Evolutionary conservation across 164 flowering plant genomes (phyloP), one percentile per base, ranked within the genome.

Genomic region (Stephania japonica): DNA sequence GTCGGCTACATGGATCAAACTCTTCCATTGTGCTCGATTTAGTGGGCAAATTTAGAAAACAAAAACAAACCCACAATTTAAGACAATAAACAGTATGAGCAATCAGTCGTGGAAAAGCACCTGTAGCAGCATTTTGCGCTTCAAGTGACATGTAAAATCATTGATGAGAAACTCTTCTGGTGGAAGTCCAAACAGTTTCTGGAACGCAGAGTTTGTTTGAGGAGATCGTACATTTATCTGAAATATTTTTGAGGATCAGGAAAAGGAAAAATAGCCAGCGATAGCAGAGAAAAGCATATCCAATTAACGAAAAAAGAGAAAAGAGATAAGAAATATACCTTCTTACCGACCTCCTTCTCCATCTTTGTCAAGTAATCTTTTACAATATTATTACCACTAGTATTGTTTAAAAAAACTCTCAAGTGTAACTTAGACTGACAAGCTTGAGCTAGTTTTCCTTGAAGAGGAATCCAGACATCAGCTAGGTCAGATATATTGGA

Each of bases 161-260:
- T 95, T 92, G 84, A 95, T 95, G 72, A 95, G 96, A 83, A 95
- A 92, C 82, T 95, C 99, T 80, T 92, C 99, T 13, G 93, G 86
- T 70, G 99, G 97, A 81, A 95, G 92, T 76, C 84, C 88, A 80
- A 95, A 95, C 24, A 92, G 86, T 80, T 92, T 95, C 83, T 95
- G 99, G 66, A 95, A 95, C 23, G 96, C 88, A 56, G 97, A 87
- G 84, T 92, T 95, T 62, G 97, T 86, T 81, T 92, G 98, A 72
- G 95, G 99, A 72, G 99, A 95, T 25, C 97, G 88, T 76, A 86
- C 63, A 78, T 78, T 87, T 82, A 95, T 86, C 99, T 95, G 71
- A 83, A 67, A 76, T 19, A 73, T 63, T 67, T 67, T 26, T 27
- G 21, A 49, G 26, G 41, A 9, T 66, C 16, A 41, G 21, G 49